Percentiles rank a stretch among this genome's conserved stretches.
phyloP scores from a whole-genome alignment of 202 grass and related monocot species.

The Carex arenaria region DNA sequence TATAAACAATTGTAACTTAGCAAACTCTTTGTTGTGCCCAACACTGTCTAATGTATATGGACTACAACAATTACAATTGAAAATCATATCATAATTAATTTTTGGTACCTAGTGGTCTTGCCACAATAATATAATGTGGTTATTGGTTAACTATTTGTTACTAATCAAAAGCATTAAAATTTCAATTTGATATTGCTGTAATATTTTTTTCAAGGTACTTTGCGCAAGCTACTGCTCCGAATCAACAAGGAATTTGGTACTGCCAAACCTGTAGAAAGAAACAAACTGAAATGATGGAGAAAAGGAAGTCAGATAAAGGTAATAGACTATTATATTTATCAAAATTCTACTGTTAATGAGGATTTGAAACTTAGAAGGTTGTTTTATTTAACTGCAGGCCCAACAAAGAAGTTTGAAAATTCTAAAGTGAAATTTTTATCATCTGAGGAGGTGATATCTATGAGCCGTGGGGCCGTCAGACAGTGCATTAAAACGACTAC shows the following conservation, averaged over 20 bases:
- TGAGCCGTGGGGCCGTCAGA: slow-evolving; percentile 19
- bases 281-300: background rate
- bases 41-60: background rate
- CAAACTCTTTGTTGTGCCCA: background rate
- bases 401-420: slow-evolving; percentile 16
- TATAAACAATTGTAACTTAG: background rate
- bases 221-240: background rate
- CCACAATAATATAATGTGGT: background rate
- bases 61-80: background rate
- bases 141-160: background rate
- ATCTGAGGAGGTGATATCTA: slow-evolving; percentile 34
- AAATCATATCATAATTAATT: background rate
- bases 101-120: background rate
- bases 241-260: background rate
- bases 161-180: background rate
- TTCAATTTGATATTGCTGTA: background rate
- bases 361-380: background rate
- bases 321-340: background rate
- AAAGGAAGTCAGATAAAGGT: background rate
- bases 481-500: background rate
- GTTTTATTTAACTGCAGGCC: background rate
- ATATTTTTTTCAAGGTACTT: background rate
- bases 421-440: slow-evolving; percentile 50
- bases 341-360: background rate
- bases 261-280: slow-evolving; percentile 8